A percentile compares a stretch with the other conserved stretches of the same genome.
Evolutionary conservation across 2,329 filamentous ascomycete genomes (phyloP).

Genomic region (Chrysoporthe cubensis): DNA sequence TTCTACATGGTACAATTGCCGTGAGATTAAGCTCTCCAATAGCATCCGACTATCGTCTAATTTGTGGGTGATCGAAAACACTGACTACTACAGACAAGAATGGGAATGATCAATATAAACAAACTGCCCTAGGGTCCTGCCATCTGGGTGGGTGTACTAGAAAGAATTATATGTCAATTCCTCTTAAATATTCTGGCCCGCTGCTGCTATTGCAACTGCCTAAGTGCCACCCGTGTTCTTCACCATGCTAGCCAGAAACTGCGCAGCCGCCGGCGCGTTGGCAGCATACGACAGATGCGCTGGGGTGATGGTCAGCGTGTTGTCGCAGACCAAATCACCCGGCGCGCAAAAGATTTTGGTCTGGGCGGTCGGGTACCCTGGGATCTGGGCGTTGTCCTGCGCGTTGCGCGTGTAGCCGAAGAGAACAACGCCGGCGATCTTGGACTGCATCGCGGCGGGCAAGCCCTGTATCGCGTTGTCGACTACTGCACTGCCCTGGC

Average conservation of each 20-base stretch:
- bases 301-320: constrained; percentile 33
- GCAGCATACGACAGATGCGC: constrained; percentile 34
- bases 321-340: constrained; percentile 36
- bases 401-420: constrained; percentile 38
- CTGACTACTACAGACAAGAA: background rate
- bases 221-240: background rate
- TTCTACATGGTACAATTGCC: too few species aligned
- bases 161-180: background rate
- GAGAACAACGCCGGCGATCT: constrained; percentile 37
- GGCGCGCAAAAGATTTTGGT: constrained; percentile 34
- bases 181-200: background rate
- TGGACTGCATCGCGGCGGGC: constrained; percentile 21
- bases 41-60: too few species aligned
- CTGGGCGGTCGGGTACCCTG: constrained; percentile 31
- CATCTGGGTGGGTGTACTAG: background rate
- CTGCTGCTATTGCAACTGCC: background rate
- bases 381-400: constrained; percentile 34
- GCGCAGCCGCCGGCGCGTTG: constrained; percentile 30
- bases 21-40: too few species aligned
- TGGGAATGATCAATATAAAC: background rate
- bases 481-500: constrained; percentile 40
- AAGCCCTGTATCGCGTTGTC: constrained; percentile 37
- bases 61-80: too few species aligned
- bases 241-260: constrained; percentile 31
- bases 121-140: background rate